phyloP scores from a whole-genome alignment of 768 basidiomycete genomes.

The Ramaria sp. region DNA sequence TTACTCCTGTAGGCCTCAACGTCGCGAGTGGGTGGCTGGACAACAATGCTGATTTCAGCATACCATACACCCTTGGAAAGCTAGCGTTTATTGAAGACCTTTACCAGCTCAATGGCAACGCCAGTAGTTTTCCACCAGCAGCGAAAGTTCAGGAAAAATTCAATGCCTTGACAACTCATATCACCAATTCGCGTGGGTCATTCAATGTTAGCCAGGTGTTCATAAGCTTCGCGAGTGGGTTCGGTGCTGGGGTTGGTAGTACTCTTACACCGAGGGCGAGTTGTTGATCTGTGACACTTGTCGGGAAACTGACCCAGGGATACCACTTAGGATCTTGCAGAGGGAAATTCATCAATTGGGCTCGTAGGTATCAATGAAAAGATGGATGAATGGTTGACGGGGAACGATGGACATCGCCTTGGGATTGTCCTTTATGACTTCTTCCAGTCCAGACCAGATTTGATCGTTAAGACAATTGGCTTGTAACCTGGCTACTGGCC shows the following conservation, averaged over 20 bases:
- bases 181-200: neutral
- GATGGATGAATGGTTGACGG: constrained; percentile 6
- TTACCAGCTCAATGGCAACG: constrained; percentile 11
- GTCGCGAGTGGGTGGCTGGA: constrained; percentile 35
- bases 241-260: constrained; percentile 5
- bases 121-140: constrained; percentile 1
- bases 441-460: constrained; percentile 4
- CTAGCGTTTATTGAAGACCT: constrained; percentile 13
- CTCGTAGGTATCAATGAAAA: constrained; percentile 8
- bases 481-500: neutral
- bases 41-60: constrained; percentile 31
- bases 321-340: constrained; percentile 1
- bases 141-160: constrained; percentile 9
- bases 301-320: neutral
- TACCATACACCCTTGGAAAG: constrained; percentile 6
- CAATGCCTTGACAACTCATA: constrained; percentile 7
- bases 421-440: constrained; percentile 12
- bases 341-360: constrained; percentile 2
- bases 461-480: constrained; percentile 6
- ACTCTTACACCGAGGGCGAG: constrained; percentile 2
- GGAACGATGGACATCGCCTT: neutral
- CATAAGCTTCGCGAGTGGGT: constrained; percentile 10
- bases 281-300: neutral
- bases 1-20: constrained; percentile 20
- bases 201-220: constrained; percentile 8